These are phyloP conservation scores for Kazachstania sp. DNA, from an alignment of 1,139 yeast genomes.

Conservation along the genomic window DNA sequence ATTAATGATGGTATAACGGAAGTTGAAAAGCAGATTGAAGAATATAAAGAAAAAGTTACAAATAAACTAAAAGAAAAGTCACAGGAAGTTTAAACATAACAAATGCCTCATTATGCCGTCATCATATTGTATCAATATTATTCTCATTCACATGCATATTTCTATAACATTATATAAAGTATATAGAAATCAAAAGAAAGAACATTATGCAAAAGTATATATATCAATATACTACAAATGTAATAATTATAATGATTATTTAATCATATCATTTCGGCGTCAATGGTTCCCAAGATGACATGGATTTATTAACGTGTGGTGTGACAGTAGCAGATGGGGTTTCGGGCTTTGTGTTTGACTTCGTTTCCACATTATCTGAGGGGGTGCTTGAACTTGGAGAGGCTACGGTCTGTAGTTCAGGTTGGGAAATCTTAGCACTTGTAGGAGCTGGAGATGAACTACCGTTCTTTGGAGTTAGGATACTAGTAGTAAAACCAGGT, in stretches of 20 bases:
- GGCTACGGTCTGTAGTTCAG: too few relatives aligned
- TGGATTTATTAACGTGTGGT: slow-evolving; percentile 18
- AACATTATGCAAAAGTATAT: not conserved
- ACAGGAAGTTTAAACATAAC: not conserved
- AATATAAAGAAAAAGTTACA: slow-evolving; percentile 43
- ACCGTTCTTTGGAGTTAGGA: slow-evolving; percentile 23
- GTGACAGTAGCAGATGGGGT: not conserved
- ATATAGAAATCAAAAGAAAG: not conserved
- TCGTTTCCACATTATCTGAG: not conserved
- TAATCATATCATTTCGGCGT: slow-evolving; percentile 37
- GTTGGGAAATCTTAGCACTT: slow-evolving; percentile 26
- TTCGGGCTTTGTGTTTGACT: not conserved
- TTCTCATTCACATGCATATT: not conserved
- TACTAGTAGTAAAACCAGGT: slow-evolving; percentile 25
- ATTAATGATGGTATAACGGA: slow-evolving; percentile 39
- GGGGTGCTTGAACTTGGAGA: not conserved
- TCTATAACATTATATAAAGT: not conserved
- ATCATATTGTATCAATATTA: slow-evolving; percentile 9
- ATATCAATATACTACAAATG: too few relatives aligned
- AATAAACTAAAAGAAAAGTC: slow-evolving; percentile 36
- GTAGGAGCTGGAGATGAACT: slow-evolving; percentile 1
- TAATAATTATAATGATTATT: not conserved
- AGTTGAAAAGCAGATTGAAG: slow-evolving; percentile 43
- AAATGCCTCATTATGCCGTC: not conserved
- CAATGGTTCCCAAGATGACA: slow-evolving; percentile 53